A percentile compares a stretch with the other conserved stretches of the same genome.
phyloP scores from a whole-genome alignment of 140 eudicot species.

The Bidens hawaiensis region DNA sequence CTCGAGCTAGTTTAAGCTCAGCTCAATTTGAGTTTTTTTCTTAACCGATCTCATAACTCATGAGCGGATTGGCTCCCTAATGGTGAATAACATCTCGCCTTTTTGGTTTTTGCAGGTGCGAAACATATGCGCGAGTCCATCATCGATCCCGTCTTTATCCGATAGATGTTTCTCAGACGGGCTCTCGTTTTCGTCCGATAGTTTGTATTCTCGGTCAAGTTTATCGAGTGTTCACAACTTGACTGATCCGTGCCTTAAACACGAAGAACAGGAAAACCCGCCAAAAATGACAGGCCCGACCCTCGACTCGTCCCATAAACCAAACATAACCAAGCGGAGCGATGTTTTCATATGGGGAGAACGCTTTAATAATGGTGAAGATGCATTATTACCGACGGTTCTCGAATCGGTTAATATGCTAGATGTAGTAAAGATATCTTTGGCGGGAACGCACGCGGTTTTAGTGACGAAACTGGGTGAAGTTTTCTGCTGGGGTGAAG shows the following conservation, averaged over 20 bases:
- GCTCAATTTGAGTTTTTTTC: too few relatives aligned
- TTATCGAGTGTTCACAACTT: conserved; percentile 38
- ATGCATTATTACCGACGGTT: conserved; percentile 47
- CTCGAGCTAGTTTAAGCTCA: too few relatives aligned
- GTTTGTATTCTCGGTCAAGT: conserved; percentile 54
- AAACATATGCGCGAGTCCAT: conserved; percentile 45
- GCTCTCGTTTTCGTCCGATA: conserved; percentile 52
- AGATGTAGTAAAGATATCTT: conserved; percentile 43
- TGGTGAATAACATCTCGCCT: not conserved
- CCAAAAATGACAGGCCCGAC: conserved; percentile 18
- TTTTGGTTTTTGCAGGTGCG: conserved; percentile 39
- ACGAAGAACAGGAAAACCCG: conserved; percentile 27
- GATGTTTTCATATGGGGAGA: conserved; percentile 67
- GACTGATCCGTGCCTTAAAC: conserved; percentile 31
- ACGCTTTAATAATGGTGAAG: conserved; percentile 42
- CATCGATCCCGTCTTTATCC: conserved; percentile 40
- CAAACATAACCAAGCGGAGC: conserved; percentile 17
- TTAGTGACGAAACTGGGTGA: conserved; percentile 60
- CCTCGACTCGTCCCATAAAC: conserved; percentile 7
- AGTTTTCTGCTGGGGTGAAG: conserved; percentile 65
- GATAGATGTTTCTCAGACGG: conserved; percentile 54
- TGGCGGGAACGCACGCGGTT: conserved; percentile 49
- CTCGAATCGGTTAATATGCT: conserved; percentile 49
- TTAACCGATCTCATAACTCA: too few relatives aligned
- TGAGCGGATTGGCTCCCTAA: too few relatives aligned